Evolutionary conservation across 805 yeast species (phyloP), one percentile per base, ranked within the genome.

Genomic region (Spathaspora hagerdaliae): DNA sequence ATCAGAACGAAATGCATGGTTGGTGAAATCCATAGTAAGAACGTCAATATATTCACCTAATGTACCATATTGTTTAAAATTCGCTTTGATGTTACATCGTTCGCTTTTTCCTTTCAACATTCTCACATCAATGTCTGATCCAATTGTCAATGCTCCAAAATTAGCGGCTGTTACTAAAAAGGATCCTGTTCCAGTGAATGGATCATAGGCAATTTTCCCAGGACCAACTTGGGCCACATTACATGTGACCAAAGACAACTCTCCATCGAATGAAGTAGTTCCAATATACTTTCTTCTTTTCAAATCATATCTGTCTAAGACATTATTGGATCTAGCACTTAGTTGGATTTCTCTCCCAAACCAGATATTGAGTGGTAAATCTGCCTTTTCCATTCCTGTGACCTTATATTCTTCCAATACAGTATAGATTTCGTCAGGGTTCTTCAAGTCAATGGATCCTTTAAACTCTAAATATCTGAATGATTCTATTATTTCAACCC

Each of bases 181-280:
- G 15, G 97, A 88, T 0, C 99, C 99, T 0, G 99, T 94, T 0
- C 99, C 99, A 3, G 87, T 89, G 67, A 94, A 94, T 24, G 99
- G 99, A 64, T 94, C 99, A 59, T 88, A 92, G 59, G 86, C 79
- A 3, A 90, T 58, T 44, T 82, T 77, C 0, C 84, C 85, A 0
- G 75, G 71, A 33, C 63, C 72, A 11, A 85, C 88, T 51, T 86
- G 90, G 0, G 87, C 96, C 42, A 94, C 75, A 57, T 92, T 94
- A 57, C 96, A 87, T 29, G 95, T 85, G 12, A 91, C 85, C 39
- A 94, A 66, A 0, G 97, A 82, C 48, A 94, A 69, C 59, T 94
- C 98, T 1, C 97, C 96, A 55, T 94, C 99, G 65, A 94, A 94
- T 13, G 97, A 88, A 0, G 99, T 94, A 6, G 99, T 94, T 2